Evolutionary conservation across 768 basidiomycete genomes (phyloP), one percentile per base, ranked within the genome.

Genomic region (Mycena venus): DNA sequence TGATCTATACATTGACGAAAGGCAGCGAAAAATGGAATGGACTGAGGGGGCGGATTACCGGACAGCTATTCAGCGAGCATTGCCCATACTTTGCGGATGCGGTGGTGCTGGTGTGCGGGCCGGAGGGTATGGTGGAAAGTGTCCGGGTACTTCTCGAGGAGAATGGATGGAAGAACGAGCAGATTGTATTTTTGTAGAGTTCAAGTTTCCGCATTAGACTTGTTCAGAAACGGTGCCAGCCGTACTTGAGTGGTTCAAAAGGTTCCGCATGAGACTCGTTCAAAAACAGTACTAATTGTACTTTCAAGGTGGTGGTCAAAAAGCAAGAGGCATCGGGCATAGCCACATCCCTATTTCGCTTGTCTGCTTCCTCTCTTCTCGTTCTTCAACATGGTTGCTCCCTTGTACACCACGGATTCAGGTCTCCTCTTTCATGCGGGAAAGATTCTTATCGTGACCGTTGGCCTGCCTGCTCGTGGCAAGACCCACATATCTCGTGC

Each of bases 331-430:
- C 19, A 8, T 17, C n/a, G n/a, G n/a, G n/a, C n/a, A n/a, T n/a
- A n/a, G n/a, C n/a, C n/a, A n/a, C n/a, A n/a, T n/a, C n/a, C n/a
- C n/a, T n/a, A n/a, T n/a, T n/a, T n/a, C n/a, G n/a, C n/a, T n/a
- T n/a, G n/a, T n/a, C n/a, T n/a, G n/a, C n/a, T n/a, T n/a, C n/a
- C n/a, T n/a, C n/a, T n/a, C n/a, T n/a, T n/a, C n/a, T n/a, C n/a
- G n/a, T n/a, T n/a, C n/a, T n/a, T n/a, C n/a, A n/a, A 96, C n/a
- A 60, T 98, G 97, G 96, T 94, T 19, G 97, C 97, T n/a, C 97
- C 97, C 3, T 85, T 99, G 56, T 99, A 98, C 83, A 96, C 95
- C 9, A 99, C 97, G 12, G 96, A 90, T 53, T 95, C 94, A 66
- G 94, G 94, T 15, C 88, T 95, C 31, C 90, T 96, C 49, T 96